Percentiles rank a stretch among this genome's conserved stretches.
phyloP scores from a whole-genome alignment of 2,329 filamentous ascomycete genomes.

The Thielaviopsis ethacetica region DNA sequence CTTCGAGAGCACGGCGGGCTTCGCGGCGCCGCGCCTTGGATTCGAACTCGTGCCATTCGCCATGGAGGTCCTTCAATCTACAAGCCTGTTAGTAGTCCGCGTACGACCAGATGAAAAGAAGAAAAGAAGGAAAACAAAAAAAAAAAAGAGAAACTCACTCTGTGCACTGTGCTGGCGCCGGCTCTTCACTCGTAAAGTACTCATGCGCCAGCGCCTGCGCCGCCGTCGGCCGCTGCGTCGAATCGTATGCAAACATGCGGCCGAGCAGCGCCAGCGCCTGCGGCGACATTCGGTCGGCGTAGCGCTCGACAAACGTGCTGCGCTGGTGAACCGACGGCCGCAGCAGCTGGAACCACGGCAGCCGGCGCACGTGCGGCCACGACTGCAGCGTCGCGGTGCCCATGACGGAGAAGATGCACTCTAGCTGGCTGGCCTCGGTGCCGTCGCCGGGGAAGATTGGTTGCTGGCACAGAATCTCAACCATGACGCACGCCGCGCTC shows the following conservation, averaged over 20 bases:
- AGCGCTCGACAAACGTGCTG: conserved; percentile 68
- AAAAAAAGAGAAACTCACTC: conserved; percentile 44
- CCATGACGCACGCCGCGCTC: conserved; percentile 91
- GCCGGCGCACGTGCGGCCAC: conserved; percentile 82
- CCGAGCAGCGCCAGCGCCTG: conserved; percentile 70
- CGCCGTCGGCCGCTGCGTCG: conserved; percentile 64
- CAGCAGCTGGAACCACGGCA: conserved; percentile 93
- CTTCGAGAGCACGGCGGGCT: conserved; percentile 46
- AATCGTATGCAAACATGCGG: conserved; percentile 82
- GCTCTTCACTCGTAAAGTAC: conserved; percentile 77
- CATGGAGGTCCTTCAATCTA: conserved; percentile 63
- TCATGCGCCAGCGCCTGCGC: conserved; percentile 70
- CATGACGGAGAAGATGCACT: conserved; percentile 87
- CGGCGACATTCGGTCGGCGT: conserved; percentile 58
- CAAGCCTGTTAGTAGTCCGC: conserved; percentile 20
- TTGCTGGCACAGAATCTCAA: conserved; percentile 87
- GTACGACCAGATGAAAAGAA: background rate
- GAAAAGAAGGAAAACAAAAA: background rate
- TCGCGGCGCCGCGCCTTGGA: conserved; percentile 87
- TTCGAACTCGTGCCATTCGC: conserved; percentile 98
- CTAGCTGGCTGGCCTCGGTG: conserved; percentile 86
- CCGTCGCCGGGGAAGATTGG: conserved; percentile 94
- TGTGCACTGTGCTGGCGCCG: conserved; percentile 56
- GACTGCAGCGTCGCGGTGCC: conserved; percentile 72
- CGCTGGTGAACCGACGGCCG: conserved; percentile 58